phyloP scores from a whole-genome alignment of 1,139 yeast genomes.

The Candida neerlandica region DNA sequence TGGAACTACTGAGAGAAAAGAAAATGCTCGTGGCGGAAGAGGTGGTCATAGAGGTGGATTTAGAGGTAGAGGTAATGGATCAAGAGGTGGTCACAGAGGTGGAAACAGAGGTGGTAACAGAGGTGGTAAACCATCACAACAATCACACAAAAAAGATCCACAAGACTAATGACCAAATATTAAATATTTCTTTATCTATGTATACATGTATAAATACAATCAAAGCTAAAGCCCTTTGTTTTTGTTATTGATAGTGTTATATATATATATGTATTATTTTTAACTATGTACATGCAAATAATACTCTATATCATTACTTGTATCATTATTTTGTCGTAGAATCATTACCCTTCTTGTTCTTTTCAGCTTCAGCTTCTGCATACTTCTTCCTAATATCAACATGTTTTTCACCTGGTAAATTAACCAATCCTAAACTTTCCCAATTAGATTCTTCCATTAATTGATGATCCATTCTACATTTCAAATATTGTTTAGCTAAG shows the following conservation, averaged over 20 bases:
- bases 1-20: not conserved
- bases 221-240: not conserved
- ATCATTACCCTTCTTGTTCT: conserved; percentile 2
- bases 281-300: not conserved
- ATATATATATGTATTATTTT: not conserved
- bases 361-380: not conserved
- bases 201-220: not conserved
- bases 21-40: conserved; percentile 19
- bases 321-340: not conserved
- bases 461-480: conserved; percentile 89
- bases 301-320: not conserved
- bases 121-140: conserved; percentile 5
- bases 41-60: conserved; percentile 19
- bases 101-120: conserved; percentile 23
- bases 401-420: conserved; percentile 51
- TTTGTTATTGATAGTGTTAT: not conserved
- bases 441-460: conserved; percentile 83
- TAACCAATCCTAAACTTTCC: conserved; percentile 73
- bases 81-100: conserved; percentile 14
- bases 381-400: conserved; percentile 30
- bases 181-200: too few relatives aligned
- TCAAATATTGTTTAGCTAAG: conserved; percentile 77
- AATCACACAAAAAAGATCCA: not conserved
- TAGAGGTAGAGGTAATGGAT: conserved; percentile 18
- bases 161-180: not conserved